Conservation (phyloP, 2,329 filamentous ascomycete genomes). For the Sporothrix humicola region DNA sequence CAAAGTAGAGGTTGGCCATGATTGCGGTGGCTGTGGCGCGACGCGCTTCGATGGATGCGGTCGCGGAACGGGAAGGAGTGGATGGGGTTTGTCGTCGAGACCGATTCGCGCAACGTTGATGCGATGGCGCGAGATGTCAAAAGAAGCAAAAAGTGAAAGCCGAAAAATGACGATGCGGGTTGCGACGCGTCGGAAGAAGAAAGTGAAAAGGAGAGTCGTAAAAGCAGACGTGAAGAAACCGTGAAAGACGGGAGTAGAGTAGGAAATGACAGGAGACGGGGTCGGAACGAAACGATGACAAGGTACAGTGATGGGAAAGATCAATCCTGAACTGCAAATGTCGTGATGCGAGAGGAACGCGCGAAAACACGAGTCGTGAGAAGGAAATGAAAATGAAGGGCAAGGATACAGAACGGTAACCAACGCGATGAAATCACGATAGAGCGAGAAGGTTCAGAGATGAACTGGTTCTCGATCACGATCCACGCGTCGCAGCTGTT, state of each 20-base stretch:
- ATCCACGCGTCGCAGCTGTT: slow-evolving; percentile 13
- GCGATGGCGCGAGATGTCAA: background rate
- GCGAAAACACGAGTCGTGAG: slow-evolving; percentile 23
- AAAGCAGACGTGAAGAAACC: slow-evolving; percentile 8
- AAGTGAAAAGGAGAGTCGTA: background rate
- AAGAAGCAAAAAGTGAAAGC: background rate
- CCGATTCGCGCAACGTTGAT: background rate
- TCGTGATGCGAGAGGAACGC: background rate
- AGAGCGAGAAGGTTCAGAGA: background rate
- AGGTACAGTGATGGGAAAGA: slow-evolving; percentile 4
- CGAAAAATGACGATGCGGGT: background rate
- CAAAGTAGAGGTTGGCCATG: slow-evolving; percentile 92
- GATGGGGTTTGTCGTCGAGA: background rate
- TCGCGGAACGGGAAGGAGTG: background rate
- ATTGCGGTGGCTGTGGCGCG: slow-evolving; percentile 47
- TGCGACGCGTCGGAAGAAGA: slow-evolving; percentile 21
- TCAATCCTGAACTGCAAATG: slow-evolving; percentile 20
- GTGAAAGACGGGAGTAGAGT: slow-evolving; percentile 11
- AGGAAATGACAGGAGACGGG: slow-evolving; percentile 21
- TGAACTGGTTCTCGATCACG: slow-evolving; percentile 12
- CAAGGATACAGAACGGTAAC: slow-evolving; percentile 5
- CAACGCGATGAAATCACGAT: slow-evolving; percentile 7
- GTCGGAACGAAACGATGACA: background rate
- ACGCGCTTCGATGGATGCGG: slow-evolving; percentile 4
- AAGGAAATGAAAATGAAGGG: background rate